Percentiles rank a stretch among this genome's conserved stretches.
These are phyloP conservation scores for Podospora appendiculata DNA, from an alignment of 495 filamentous ascomycete genomes.

Conservation along the genomic window DNA sequence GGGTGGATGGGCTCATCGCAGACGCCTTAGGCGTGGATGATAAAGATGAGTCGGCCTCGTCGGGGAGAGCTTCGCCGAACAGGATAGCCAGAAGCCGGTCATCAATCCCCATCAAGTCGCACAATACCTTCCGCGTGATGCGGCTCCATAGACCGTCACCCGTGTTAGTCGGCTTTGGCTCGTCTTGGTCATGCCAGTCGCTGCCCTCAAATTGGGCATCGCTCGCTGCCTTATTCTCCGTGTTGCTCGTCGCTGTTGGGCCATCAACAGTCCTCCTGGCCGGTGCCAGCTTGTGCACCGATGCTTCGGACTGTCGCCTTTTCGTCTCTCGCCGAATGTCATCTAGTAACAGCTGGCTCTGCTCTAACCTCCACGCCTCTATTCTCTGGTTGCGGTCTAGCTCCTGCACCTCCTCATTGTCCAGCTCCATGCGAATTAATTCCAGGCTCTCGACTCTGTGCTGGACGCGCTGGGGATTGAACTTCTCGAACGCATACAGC, in stretches of 20 bases:
- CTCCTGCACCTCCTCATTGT: conserved; percentile 51
- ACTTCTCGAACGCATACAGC: conserved; percentile 76
- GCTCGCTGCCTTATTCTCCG: conserved; percentile 24
- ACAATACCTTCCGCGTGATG: conserved; percentile 78
- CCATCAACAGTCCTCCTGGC: conserved; percentile 11
- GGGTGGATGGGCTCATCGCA: conserved; percentile 8
- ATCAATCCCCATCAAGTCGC: conserved; percentile 86
- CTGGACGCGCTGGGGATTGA: conserved; percentile 66
- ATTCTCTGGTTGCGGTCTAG: conserved; percentile 72
- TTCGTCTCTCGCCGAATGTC: conserved; percentile 83
- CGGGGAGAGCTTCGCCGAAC: conserved; percentile 74
- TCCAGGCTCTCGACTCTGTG: conserved; percentile 57
- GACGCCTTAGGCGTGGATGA: conserved; percentile 34
- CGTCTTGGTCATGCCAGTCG: conserved; percentile 37
- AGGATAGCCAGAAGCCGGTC: conserved; percentile 75
- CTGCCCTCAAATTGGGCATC: conserved; percentile 19
- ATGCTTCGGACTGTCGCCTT: conserved; percentile 36
- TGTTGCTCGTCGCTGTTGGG: conserved; percentile 7
- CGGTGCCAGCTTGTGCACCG: conserved; percentile 4
- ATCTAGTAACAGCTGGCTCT: conserved; percentile 74
- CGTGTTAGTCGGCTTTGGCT: conserved; percentile 23
- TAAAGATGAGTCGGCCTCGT: conserved; percentile 40
- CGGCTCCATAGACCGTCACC: conserved; percentile 68
- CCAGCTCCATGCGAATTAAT: conserved; percentile 40
- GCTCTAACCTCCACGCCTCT: conserved; percentile 86